A percentile compares a stretch with the other conserved stretches of the same genome.
Conservation (phyloP, 345 rosid species). For the Eucalyptus polybractea region DNA sequence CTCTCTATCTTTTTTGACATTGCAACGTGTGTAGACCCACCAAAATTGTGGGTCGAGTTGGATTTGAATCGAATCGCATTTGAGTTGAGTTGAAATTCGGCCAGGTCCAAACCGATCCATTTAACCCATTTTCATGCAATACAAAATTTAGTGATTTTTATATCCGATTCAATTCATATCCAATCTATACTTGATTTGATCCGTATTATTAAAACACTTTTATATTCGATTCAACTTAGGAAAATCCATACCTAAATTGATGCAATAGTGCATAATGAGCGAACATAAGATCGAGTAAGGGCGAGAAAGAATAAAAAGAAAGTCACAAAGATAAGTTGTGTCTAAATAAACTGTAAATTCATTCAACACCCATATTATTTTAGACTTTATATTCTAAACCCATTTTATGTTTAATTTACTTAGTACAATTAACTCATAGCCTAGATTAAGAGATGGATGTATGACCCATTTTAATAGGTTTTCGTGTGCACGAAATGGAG, state of each 20-base stretch:
- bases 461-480: not conserved
- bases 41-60: not conserved
- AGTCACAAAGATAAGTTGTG: rapidly evolving
- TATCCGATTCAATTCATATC: no score
- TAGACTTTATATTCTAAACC: no score
- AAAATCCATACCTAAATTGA: no score
- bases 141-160: no score
- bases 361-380: no score
- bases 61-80: not conserved
- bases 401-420: not conserved
- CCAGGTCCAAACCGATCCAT: rapidly evolving
- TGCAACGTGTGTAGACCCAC: not conserved
- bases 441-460: not conserved
- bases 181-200: no score
- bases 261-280: rapidly evolving
- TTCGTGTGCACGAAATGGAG: not conserved
- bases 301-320: rapidly evolving
- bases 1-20: not conserved
- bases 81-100: no score
- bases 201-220: rapidly evolving
- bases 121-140: not conserved
- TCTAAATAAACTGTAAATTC: rapidly evolving
- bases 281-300: rapidly evolving
- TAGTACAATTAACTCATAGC: rapidly evolving
- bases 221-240: no score